Conservation (phyloP, 768 basidiomycete species). For the Trametes meyenii region DNA sequence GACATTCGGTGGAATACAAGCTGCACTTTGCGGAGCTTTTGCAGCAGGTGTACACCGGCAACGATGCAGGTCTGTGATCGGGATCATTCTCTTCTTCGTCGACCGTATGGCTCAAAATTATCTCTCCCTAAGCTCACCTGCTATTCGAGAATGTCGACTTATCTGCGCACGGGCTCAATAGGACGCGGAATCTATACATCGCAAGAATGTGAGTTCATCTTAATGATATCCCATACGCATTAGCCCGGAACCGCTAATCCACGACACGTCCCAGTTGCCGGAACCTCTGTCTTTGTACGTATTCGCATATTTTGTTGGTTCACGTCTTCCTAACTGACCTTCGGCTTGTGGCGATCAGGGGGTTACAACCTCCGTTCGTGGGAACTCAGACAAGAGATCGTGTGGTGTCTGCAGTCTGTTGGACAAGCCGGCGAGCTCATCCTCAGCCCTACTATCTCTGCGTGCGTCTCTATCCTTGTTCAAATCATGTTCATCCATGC, state of each 20-base stretch:
- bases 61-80: not conserved
- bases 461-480: not conserved
- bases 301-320: not conserved
- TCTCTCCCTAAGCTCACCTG: not conserved
- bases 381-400: not conserved
- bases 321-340: not conserved
- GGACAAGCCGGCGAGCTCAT: not conserved
- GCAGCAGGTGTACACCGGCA: conserved; percentile 18
- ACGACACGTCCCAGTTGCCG: conserved; percentile 6
- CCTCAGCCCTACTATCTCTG: not conserved
- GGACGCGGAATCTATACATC: not conserved
- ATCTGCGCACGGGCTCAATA: not conserved
- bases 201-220: conserved; percentile 2
- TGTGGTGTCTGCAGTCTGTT: not conserved
- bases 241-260: not conserved
- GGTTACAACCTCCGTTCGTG: conserved; percentile 8
- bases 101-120: not conserved
- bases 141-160: conserved; percentile 2
- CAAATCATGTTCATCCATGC: not conserved
- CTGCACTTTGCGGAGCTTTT: conserved; percentile 14
- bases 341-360: not conserved
- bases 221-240: no score
- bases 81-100: not conserved
- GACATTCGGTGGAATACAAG: not conserved
- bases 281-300: conserved; percentile 12